Conservation (phyloP, 208 protist species). For the Porcisia hertigi region DNA sequence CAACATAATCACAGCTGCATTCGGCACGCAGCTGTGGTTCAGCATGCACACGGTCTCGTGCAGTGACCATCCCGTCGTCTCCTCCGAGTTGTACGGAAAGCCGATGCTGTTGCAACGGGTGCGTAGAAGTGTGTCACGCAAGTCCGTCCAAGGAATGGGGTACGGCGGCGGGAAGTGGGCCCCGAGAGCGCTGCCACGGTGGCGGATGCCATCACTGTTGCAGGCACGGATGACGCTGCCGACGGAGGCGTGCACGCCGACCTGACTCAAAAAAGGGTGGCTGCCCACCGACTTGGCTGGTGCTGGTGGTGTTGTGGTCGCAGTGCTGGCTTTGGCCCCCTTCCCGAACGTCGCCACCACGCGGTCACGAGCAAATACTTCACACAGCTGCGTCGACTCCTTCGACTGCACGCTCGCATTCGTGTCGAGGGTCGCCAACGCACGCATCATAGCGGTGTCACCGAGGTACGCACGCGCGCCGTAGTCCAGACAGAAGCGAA, state of each 20-base stretch:
- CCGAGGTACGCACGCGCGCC: constrained; percentile 49
- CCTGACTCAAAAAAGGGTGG: background rate
- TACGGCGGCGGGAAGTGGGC: constrained; percentile 31
- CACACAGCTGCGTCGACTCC: constrained; percentile 48
- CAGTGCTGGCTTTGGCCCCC: background rate
- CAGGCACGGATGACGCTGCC: background rate
- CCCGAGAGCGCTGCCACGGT: constrained; percentile 8
- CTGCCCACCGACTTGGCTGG: background rate
- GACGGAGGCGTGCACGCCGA: background rate
- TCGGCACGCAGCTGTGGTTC: constrained; percentile 85
- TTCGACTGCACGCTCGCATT: constrained; percentile 45
- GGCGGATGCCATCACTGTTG: background rate
- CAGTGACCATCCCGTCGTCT: constrained; percentile 78
- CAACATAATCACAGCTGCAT: constrained; percentile 62
- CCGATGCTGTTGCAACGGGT: constrained; percentile 80
- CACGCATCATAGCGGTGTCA: constrained; percentile 37
- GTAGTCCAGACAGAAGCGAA: constrained; percentile 80
- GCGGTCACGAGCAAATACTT: constrained; percentile 59
- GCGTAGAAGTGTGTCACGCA: constrained; percentile 61
- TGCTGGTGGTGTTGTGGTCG: background rate
- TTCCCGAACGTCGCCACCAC: constrained; percentile 45
- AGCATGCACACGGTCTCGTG: constrained; percentile 73
- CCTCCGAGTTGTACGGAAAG: constrained; percentile 66
- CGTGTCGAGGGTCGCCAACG: constrained; percentile 38
- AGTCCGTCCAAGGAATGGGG: constrained; percentile 48